Evolutionary conservation across 129 eudicot species (phyloP).

Genomic region (Flaveria bidentis): DNA sequence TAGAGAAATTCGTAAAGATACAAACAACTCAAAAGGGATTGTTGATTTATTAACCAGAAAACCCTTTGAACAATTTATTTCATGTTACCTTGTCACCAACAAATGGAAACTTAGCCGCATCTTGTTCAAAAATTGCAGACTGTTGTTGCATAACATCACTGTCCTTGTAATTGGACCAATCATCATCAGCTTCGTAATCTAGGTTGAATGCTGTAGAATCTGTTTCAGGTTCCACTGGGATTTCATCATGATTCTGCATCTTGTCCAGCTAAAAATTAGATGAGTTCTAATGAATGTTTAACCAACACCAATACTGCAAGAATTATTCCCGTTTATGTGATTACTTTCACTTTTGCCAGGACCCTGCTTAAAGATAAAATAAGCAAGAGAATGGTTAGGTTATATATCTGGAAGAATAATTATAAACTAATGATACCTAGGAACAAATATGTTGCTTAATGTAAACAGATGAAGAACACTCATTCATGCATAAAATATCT

Average conservation of each 20-base stretch:
- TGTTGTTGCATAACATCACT: slow-evolving; percentile 86
- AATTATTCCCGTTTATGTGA: not conserved
- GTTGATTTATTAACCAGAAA: not conserved
- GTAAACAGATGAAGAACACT: not conserved
- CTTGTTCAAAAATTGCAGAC: slow-evolving; percentile 63
- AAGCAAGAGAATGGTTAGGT: slow-evolving; percentile 9
- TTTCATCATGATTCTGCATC: slow-evolving; percentile 72
- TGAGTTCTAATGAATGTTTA: slow-evolving; percentile 17
- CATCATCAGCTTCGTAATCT: slow-evolving; percentile 50
- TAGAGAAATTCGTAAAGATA: not conserved
- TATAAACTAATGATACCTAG: not conserved
- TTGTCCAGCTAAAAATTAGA: slow-evolving; percentile 18
- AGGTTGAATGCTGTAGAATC: slow-evolving; percentile 43
- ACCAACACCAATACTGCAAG: slow-evolving; percentile 24
- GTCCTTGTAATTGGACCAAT: slow-evolving; percentile 73
- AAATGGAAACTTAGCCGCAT: slow-evolving; percentile 68
- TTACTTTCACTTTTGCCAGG: slow-evolving; percentile 20
- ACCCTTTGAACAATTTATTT: not conserved
- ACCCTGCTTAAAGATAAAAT: slow-evolving; percentile 10
- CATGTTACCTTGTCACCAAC: slow-evolving; percentile 75
- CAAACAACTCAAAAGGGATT: not conserved
- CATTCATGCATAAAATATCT: not conserved
- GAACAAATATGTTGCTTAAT: not conserved
- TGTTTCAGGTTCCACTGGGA: slow-evolving; percentile 44
- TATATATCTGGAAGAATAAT: slow-evolving; percentile 16